Percentiles rank a stretch among this genome's conserved stretches.
Evolutionary conservation across 495 filamentous ascomycete genomes (phyloP).

Genomic region (Wilcoxina mikolae): DNA sequence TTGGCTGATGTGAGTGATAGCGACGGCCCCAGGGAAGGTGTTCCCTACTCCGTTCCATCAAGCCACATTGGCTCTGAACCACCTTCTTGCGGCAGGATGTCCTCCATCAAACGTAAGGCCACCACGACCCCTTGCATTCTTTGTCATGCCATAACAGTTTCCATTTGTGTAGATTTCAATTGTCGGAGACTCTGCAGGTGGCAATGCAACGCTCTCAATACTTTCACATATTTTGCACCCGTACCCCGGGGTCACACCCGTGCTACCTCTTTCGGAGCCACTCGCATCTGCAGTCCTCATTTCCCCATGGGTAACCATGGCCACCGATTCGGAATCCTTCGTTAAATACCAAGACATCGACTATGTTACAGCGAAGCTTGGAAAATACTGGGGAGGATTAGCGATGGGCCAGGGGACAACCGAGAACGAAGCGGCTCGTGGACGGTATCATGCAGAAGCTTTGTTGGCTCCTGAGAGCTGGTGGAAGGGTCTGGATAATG

Average conservation of each 20-base stretch:
- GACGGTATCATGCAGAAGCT: neutral
- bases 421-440: neutral
- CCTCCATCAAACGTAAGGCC: neutral
- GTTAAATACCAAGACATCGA: neutral
- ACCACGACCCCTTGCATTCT: neutral
- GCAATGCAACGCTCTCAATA: slow-evolving; percentile 40
- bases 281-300: neutral
- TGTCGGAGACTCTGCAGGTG: slow-evolving; percentile 51
- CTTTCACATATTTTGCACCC: slow-evolving; percentile 48
- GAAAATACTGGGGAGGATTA: neutral
- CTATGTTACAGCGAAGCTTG: neutral
- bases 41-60: neutral
- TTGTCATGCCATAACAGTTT: neutral
- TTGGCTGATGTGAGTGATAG: neutral
- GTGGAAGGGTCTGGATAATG: neutral
- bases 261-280: neutral
- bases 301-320: neutral
- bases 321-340: neutral
- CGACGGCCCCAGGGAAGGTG: neutral
- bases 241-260: slow-evolving; percentile 36
- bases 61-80: neutral
- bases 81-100: neutral
- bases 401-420: neutral
- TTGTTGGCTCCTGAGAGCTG: neutral
- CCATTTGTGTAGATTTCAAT: slow-evolving; percentile 32